Conservation (phyloP, 2,329 filamentous ascomycete species). For the Ophiosphaerella korrae region DNA sequence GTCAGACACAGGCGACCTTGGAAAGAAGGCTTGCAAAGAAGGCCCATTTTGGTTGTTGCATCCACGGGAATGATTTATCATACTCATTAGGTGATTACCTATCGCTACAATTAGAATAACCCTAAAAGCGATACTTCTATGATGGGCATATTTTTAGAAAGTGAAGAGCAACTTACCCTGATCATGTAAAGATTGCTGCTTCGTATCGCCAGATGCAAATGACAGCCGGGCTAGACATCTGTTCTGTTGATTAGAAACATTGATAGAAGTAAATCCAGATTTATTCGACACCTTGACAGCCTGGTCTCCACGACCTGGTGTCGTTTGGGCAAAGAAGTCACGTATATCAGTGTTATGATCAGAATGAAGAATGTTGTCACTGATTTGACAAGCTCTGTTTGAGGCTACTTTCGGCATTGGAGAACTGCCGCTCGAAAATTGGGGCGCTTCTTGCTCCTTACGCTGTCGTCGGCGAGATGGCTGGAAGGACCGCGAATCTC, state of each 20-base stretch:
- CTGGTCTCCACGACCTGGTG: background rate
- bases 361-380: background rate
- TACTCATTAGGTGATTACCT: too few species aligned
- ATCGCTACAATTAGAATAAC: too few species aligned
- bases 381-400: background rate
- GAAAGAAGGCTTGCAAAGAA: too few species aligned
- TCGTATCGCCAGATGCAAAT: background rate
- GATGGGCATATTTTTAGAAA: too few species aligned
- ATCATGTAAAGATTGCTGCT: too few species aligned
- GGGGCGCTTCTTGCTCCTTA: background rate
- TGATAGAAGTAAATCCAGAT: constrained; percentile 14
- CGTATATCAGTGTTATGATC: constrained; percentile 33
- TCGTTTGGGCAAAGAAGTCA: constrained; percentile 21
- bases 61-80: too few species aligned
- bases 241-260: background rate
- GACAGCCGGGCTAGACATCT: background rate
- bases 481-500: background rate
- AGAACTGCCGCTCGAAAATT: background rate
- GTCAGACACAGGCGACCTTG: too few species aligned
- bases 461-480: constrained; percentile 1
- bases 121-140: too few species aligned
- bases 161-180: too few species aligned
- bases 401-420: background rate
- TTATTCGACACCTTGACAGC: background rate
- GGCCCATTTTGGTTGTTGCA: too few species aligned